These are phyloP conservation scores for Pyricularia sp. DNA, from an alignment of 2,329 filamentous ascomycete genomes.

Conservation along the genomic window DNA sequence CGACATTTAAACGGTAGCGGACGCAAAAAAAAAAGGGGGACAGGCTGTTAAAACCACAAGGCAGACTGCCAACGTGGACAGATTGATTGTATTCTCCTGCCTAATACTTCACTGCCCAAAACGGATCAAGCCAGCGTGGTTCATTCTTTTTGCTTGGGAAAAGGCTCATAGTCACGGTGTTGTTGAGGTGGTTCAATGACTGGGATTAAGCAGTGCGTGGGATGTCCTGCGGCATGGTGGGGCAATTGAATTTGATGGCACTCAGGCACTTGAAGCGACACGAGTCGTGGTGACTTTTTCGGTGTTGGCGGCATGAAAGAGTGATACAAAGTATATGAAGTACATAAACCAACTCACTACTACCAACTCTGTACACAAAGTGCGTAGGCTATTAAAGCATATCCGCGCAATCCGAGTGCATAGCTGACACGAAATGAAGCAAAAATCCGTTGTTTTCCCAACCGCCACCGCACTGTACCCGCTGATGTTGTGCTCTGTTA, in stretches of 20 bases:
- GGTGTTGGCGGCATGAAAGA: not conserved
- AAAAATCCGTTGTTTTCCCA: not conserved
- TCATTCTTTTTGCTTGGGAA: not conserved
- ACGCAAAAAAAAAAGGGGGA: not conserved
- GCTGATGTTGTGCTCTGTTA: not conserved
- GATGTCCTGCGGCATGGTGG: not conserved
- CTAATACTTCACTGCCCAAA: not conserved
- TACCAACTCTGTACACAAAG: not conserved
- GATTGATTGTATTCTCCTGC: not conserved
- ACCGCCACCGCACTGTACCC: not conserved
- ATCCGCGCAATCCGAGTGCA: not conserved
- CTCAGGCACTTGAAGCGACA: not conserved
- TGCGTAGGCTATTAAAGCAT: not conserved
- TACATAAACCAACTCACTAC: not conserved
- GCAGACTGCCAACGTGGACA: not conserved
- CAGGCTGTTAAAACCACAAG: not conserved
- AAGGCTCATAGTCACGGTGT: not conserved
- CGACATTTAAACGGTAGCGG: not conserved
- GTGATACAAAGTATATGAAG: not conserved
- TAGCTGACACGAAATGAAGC: not conserved
- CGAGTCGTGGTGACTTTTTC: not conserved
- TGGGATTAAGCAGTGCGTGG: not conserved
- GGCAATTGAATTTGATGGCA: not conserved
- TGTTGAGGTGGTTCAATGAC: not conserved
- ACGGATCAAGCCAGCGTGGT: not conserved